Conservation (phyloP, 1,284 basidiomycete genomes). For the Meripilus lineatus region DNA sequence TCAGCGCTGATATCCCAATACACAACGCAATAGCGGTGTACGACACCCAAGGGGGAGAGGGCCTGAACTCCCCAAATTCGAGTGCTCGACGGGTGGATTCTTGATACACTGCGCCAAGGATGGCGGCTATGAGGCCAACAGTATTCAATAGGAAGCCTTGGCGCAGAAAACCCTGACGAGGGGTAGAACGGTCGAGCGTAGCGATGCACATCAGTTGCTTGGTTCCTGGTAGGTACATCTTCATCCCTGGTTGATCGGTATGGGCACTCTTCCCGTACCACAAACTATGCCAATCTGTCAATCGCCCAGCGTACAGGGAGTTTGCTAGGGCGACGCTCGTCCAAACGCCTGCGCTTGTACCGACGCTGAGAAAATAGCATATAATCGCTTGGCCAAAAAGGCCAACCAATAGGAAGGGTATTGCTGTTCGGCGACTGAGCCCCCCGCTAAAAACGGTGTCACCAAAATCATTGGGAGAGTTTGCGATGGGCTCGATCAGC, state of each 20-base stretch:
- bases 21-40: constrained; percentile 20
- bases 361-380: constrained; percentile 24
- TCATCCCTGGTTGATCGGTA: constrained; percentile 21
- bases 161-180: constrained; percentile 16
- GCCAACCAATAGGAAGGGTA: constrained; percentile 16
- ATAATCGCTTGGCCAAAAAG: constrained; percentile 22
- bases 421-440: background rate
- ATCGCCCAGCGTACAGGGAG: constrained; percentile 16
- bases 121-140: constrained; percentile 19
- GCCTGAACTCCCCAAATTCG: constrained; percentile 14
- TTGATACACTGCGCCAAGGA: constrained; percentile 20
- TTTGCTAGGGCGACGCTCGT: constrained; percentile 22
- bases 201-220: constrained; percentile 21
- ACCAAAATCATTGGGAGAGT: background rate
- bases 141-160: constrained; percentile 20
- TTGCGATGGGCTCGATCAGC: background rate
- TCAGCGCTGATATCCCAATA: constrained; percentile 14
- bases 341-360: constrained; percentile 24
- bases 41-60: constrained; percentile 21
- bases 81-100: constrained; percentile 18
- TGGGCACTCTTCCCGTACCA: constrained; percentile 15
- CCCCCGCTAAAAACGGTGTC: constrained; percentile 5
- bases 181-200: constrained; percentile 20
- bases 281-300: constrained; percentile 21
- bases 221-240: constrained; percentile 20